Evolutionary conservation across 805 yeast species (phyloP).

Genomic region (Kuraishia floccosa): DNA sequence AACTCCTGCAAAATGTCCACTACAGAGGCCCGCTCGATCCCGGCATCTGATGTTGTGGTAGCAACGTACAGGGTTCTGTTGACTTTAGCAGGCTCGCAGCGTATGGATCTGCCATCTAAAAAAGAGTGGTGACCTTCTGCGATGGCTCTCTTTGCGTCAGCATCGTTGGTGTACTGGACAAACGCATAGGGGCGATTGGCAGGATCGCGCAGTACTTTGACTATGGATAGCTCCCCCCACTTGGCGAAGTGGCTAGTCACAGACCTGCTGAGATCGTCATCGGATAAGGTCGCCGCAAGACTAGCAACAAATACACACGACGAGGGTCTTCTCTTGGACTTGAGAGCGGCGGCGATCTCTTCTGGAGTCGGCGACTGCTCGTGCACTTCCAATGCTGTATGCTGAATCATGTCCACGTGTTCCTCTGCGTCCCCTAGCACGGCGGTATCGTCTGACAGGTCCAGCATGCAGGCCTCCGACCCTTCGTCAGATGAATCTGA

Average conservation of each 20-base stretch:
- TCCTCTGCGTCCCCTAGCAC: too few relatives aligned
- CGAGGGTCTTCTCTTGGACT: constrained; percentile 52
- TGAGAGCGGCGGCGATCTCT: too few relatives aligned
- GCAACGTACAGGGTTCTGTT: constrained; percentile 72
- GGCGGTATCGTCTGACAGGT: too few relatives aligned
- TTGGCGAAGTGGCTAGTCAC: constrained; percentile 57
- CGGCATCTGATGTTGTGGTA: constrained; percentile 9
- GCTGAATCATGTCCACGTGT: too few relatives aligned
- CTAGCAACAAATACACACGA: constrained; percentile 90
- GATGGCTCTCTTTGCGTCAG: constrained; percentile 61
- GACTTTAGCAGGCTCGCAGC: constrained; percentile 88
- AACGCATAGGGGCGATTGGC: constrained; percentile 84
- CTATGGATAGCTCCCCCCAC: constrained; percentile 64
- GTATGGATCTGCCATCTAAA: constrained; percentile 62
- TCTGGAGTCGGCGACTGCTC: too few relatives aligned
- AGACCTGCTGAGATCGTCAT: constrained; percentile 60
- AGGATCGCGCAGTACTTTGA: constrained; percentile 76
- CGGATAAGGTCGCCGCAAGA: constrained; percentile 50
- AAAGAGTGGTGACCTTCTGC: constrained; percentile 54
- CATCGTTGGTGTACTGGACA: constrained; percentile 70
- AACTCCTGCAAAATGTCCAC: constrained; percentile 29
- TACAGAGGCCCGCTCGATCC: constrained; percentile 18
- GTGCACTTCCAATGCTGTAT: too few relatives aligned
- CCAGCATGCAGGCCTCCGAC: too few relatives aligned
- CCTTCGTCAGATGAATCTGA: too few relatives aligned